A percentile compares a stretch with the other conserved stretches of the same genome.
These are phyloP conservation scores for Aureobasidium sp. DNA, from an alignment of 2,329 filamentous ascomycete genomes.

Conservation along the genomic window DNA sequence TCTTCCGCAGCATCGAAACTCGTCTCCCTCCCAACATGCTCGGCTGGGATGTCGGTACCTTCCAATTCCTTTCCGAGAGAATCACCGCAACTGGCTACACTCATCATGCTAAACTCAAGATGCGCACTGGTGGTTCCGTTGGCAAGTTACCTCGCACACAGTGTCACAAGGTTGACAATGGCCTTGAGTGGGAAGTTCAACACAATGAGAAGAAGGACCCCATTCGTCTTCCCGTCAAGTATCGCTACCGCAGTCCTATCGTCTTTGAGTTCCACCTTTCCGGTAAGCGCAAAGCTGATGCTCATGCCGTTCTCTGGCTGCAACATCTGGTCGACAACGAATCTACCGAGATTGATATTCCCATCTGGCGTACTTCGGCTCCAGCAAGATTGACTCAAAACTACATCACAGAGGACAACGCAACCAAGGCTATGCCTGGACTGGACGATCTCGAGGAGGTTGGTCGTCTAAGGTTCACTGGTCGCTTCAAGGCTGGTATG, in stretches of 20 bases:
- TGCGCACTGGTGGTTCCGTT: conserved; percentile 77
- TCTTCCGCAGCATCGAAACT: conserved; percentile 85
- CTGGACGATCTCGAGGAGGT: conserved; percentile 68
- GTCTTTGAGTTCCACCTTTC: conserved; percentile 75
- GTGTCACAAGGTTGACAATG: conserved; percentile 51
- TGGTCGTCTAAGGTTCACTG: conserved; percentile 71
- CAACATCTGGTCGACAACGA: conserved; percentile 76
- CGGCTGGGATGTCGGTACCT: conserved; percentile 92
- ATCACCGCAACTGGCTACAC: conserved; percentile 58
- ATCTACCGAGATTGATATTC: conserved; percentile 69
- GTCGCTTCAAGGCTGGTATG: conserved; percentile 79
- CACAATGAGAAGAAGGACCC: conserved; percentile 39
- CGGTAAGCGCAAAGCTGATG: conserved; percentile 60
- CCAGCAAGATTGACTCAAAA: conserved; percentile 75
- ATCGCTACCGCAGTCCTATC: conserved; percentile 80
- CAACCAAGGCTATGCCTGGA: conserved; percentile 54
- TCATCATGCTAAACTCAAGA: conserved; percentile 56
- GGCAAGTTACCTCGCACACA: conserved; percentile 57
- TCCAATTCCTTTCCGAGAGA: conserved; percentile 68
- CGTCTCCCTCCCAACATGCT: conserved; percentile 75
- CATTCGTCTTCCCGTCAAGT: conserved; percentile 77
- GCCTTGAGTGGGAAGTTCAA: conserved; percentile 49
- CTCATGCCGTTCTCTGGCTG: conserved; percentile 78
- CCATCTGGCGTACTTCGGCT: conserved; percentile 77
- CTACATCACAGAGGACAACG: conserved; percentile 77